phyloP scores from a whole-genome alignment of 140 eudicot genomes.

The Erigeron philadelphicus region DNA sequence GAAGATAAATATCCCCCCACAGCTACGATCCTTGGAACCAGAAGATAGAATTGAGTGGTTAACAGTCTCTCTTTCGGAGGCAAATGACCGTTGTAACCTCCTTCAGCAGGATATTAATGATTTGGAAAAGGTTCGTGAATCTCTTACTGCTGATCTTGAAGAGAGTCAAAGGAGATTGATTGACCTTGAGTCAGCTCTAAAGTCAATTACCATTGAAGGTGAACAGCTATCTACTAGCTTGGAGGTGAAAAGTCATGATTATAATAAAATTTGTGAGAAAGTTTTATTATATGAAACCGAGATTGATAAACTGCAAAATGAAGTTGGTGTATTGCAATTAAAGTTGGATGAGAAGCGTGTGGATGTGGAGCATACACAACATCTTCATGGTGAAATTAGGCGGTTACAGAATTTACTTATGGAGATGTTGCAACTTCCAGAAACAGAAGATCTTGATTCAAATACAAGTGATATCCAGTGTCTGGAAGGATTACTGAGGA shows the following conservation, averaged over 20 bases:
- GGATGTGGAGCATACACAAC: constrained; percentile 43
- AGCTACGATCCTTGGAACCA: constrained; percentile 74
- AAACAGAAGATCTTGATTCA: constrained; percentile 40
- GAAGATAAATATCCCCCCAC: constrained; percentile 65
- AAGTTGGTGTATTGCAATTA: constrained; percentile 36
- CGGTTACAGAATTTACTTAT: constrained; percentile 52
- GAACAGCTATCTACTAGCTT: constrained; percentile 53
- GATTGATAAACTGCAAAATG: constrained; percentile 42
- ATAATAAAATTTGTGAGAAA: constrained; percentile 37
- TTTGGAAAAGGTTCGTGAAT: constrained; percentile 46
- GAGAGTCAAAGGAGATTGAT: constrained; percentile 49
- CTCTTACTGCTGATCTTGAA: constrained; percentile 54
- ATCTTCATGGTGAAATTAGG: constrained; percentile 50
- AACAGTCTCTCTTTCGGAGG: constrained; percentile 58
- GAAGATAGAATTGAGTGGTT: constrained; percentile 91
- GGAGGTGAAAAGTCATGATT: constrained; percentile 50
- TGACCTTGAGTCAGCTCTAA: constrained; percentile 55
- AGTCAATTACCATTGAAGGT: constrained; percentile 46
- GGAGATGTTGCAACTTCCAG: constrained; percentile 51
- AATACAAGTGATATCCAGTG: constrained; percentile 34
- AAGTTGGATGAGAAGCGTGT: constrained; percentile 44
- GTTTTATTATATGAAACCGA: constrained; percentile 30
- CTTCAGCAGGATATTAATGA: constrained; percentile 68
- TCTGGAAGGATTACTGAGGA: constrained; percentile 51
- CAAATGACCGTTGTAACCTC: constrained; percentile 50